Evolutionary conservation across 352 stramenopile genomes (phyloP).

Genomic region (Phytophthora colocasiae): DNA sequence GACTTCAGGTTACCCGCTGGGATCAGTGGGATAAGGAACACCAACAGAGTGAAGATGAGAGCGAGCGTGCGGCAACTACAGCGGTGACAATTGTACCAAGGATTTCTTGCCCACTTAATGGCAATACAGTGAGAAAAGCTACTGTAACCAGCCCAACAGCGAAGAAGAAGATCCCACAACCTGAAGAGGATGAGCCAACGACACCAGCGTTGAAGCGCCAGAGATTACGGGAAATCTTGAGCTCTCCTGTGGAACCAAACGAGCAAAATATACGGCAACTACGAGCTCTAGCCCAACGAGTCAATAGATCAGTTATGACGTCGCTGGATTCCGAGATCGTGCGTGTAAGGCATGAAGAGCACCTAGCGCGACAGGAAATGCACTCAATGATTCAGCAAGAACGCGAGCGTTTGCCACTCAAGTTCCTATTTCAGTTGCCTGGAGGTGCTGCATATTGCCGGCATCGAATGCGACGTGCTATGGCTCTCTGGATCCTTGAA

Average conservation of each 20-base stretch:
- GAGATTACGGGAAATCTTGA: slow-evolving; percentile 69
- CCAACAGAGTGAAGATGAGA: slow-evolving; percentile 25
- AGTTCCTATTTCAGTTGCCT: slow-evolving; percentile 84
- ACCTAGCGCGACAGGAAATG: slow-evolving; percentile 46
- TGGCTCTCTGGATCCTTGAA: slow-evolving; percentile 72
- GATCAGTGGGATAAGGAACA: slow-evolving; percentile 46
- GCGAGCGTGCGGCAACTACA: slow-evolving; percentile 25
- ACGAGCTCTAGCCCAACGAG: slow-evolving; percentile 45
- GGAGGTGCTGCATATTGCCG: slow-evolving; percentile 80
- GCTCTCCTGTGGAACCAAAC: slow-evolving; percentile 64
- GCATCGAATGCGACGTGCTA: slow-evolving; percentile 70
- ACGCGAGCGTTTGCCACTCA: slow-evolving; percentile 69
- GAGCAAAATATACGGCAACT: slow-evolving; percentile 50
- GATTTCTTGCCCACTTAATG: background rate
- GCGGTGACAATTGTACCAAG: slow-evolving; percentile 11
- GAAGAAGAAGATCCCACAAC: slow-evolving; percentile 3
- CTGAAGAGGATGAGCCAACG: slow-evolving; percentile 8
- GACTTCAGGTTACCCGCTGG: slow-evolving; percentile 46
- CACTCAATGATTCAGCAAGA: slow-evolving; percentile 63
- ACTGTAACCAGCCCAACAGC: slow-evolving; percentile 4
- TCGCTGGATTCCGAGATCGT: slow-evolving; percentile 54
- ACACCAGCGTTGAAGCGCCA: slow-evolving; percentile 67
- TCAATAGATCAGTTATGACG: slow-evolving; percentile 59
- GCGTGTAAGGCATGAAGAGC: slow-evolving; percentile 48
- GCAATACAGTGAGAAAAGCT: background rate